Evolutionary conservation across 371 early-diverging fungal genomes (phyloP), one percentile per base, ranked within the genome.

Genomic region (Rhizopus sp.): DNA sequence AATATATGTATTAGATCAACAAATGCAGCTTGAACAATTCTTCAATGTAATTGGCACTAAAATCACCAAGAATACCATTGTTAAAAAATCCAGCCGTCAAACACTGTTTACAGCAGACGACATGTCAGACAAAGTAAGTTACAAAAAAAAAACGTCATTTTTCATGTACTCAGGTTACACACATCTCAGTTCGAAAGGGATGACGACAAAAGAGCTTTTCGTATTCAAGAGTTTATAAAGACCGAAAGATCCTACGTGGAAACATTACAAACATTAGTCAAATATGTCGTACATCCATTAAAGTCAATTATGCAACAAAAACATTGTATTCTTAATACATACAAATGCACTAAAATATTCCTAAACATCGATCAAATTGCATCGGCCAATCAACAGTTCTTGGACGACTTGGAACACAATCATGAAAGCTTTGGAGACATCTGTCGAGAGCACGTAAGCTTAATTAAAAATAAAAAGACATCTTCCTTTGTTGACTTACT

Each of bases 221-320:
- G 62, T 30, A 73, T 78, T 3, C 57, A 69, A 32, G 75, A 80
- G 41, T 75, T 80, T 45, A 74, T 77, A 7, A 47, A 55, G 5
- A 80, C 71, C 1, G 80, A 80, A 50, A 45, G 62, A 51, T 60
- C 67, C 3, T 80, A 80, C 48, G 73, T 80, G 8, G 65, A 74
- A 16, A 70, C 61, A 6, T 51, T 80, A 15, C 58, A 63, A 8
- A 66, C 66, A 6, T 34, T 70, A 10, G 64, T 77, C 2, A 57
- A 66, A 34, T 51, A 70, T 35, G 62, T 77, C 37, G 73, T 64
- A 0, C 59, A 63, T 7, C 79, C 76, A 1, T 58, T 79, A 15
- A 41, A 47, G 51, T 35, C 59, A 12, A 60, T 39, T 8, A 56
- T 59, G 39, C 62, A 59, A 15, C 57, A 64, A 37, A 64, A 66